phyloP scores from a whole-genome alignment of 371 early-diverging fungal species.

The Mortierella polycephala region DNA sequence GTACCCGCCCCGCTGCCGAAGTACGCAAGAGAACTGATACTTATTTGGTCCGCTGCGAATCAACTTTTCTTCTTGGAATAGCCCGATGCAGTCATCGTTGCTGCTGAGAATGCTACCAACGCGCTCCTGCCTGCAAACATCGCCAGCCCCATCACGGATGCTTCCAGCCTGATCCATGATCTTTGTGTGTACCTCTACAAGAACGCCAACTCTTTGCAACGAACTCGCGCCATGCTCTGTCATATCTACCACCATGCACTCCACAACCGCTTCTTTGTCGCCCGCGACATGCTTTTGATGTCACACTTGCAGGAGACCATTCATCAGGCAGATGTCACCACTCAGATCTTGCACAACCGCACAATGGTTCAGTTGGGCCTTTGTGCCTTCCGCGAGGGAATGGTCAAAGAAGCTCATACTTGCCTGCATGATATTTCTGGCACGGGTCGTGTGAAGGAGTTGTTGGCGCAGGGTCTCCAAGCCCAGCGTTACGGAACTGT shows the following conservation, averaged over 20 bases:
- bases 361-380: constrained; percentile 96
- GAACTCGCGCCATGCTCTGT: constrained; percentile 96
- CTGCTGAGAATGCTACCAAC: constrained; percentile 43
- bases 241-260: constrained; percentile 97
- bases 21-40: too few species aligned
- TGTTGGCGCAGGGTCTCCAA: constrained; percentile 93
- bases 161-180: constrained; percentile 74
- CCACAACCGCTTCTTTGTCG: constrained; percentile 91
- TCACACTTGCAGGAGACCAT: constrained; percentile 96
- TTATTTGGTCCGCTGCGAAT: not conserved
- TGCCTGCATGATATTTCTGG: constrained; percentile 92
- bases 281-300: constrained; percentile 97
- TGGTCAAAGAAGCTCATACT: constrained; percentile 87
- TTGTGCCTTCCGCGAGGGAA: constrained; percentile 95
- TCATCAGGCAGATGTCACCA: constrained; percentile 89
- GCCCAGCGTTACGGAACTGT: constrained; percentile 75
- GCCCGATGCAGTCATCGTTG: constrained; percentile 48
- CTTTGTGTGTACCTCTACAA: constrained; percentile 92
- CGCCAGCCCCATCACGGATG: constrained; percentile 59
- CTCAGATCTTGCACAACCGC: constrained; percentile 97
- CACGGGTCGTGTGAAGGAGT: constrained; percentile 90
- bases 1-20: too few species aligned
- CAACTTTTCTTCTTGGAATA: not conserved
- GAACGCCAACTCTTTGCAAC: constrained; percentile 83
- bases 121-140: constrained; percentile 56